These are phyloP conservation scores for Phascolomyces articulosus DNA, from an alignment of 371 early-diverging fungal genomes.

Conservation along the genomic window DNA sequence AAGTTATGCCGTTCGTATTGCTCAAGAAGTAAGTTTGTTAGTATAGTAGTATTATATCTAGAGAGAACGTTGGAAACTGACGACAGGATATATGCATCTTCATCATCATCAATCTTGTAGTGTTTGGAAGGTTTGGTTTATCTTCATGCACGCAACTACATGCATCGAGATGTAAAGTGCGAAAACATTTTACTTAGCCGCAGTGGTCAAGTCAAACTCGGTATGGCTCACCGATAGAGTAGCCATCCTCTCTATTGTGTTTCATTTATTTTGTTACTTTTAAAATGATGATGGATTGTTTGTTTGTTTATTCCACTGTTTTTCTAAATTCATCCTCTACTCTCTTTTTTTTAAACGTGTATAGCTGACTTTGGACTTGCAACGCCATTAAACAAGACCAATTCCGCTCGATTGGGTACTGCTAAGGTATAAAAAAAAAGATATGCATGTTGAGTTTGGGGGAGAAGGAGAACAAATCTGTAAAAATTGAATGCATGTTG, in stretches of 20 bases:
- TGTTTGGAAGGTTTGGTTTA: slow-evolving; percentile 49
- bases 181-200: slow-evolving; percentile 50
- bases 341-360: neutral
- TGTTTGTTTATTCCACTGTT: slow-evolving; percentile 1
- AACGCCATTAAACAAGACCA: slow-evolving; percentile 37
- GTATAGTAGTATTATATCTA: too few relatives aligned
- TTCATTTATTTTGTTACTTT: neutral
- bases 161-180: slow-evolving; percentile 59
- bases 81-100: too few relatives aligned
- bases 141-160: slow-evolving; percentile 51
- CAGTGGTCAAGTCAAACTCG: slow-evolving; percentile 53
- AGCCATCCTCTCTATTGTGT: too few relatives aligned
- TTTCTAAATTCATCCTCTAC: neutral
- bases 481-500: too few relatives aligned
- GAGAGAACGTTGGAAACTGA: too few relatives aligned
- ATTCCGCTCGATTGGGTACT: slow-evolving; percentile 43
- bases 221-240: slow-evolving; percentile 16
- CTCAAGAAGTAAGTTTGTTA: slow-evolving; percentile 42
- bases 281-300: neutral
- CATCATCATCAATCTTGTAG: slow-evolving; percentile 14
- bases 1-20: slow-evolving; percentile 41
- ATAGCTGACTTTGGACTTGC: slow-evolving; percentile 56
- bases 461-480: too few relatives aligned
- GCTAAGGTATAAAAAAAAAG: slow-evolving; percentile 34
- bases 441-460: too few relatives aligned